A percentile compares a stretch with the other conserved stretches of the same genome.
phyloP scores from a whole-genome alignment of 352 stramenopile species.

The Globisporangium splendens region DNA sequence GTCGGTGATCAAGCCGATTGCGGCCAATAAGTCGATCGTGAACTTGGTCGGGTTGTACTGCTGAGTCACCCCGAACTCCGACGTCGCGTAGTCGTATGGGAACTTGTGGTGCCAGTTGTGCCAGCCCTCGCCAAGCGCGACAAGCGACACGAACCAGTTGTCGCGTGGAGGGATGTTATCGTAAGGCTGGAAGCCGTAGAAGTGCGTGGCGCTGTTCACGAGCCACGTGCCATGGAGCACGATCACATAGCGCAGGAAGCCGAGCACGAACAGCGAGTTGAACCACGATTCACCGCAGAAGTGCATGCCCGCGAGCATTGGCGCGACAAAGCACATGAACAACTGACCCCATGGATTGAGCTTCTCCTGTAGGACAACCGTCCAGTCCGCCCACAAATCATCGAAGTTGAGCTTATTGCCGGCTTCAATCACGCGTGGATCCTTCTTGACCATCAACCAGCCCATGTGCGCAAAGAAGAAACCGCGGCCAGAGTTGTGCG shows the following conservation, averaged over 20 bases:
- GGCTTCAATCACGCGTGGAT: slow-evolving; percentile 88
- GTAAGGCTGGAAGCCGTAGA: slow-evolving; percentile 97
- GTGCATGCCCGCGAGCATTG: slow-evolving; percentile 86
- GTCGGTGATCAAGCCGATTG: slow-evolving; percentile 91
- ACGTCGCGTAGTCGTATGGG: slow-evolving; percentile 98
- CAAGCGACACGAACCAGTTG: slow-evolving; percentile 96
- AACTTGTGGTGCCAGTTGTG: slow-evolving; percentile 99
- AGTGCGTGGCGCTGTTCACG: slow-evolving; percentile 97
- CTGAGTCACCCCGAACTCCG: slow-evolving; percentile 92
- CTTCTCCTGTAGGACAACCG: slow-evolving; percentile 95
- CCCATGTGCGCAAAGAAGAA: slow-evolving; percentile 99
- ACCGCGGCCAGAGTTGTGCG: slow-evolving; percentile 95
- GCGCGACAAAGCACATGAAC: slow-evolving; percentile 98
- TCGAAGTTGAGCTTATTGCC: slow-evolving; percentile 95
- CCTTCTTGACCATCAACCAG: slow-evolving; percentile 98
- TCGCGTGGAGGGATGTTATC: slow-evolving; percentile 95
- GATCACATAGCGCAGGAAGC: slow-evolving; percentile 91
- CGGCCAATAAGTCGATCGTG: slow-evolving; percentile 93
- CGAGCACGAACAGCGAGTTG: slow-evolving; percentile 95
- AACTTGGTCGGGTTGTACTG: slow-evolving; percentile 99
- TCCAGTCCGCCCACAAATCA: slow-evolving; percentile 95
- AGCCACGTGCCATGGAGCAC: slow-evolving; percentile 98
- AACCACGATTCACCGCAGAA: slow-evolving; percentile 92
- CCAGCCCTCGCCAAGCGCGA: slow-evolving; percentile 96
- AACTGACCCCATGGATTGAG: slow-evolving; percentile 97